Evolutionary conservation across 768 basidiomycete species (phyloP).

Genomic region (Rubroboletus satanas): DNA sequence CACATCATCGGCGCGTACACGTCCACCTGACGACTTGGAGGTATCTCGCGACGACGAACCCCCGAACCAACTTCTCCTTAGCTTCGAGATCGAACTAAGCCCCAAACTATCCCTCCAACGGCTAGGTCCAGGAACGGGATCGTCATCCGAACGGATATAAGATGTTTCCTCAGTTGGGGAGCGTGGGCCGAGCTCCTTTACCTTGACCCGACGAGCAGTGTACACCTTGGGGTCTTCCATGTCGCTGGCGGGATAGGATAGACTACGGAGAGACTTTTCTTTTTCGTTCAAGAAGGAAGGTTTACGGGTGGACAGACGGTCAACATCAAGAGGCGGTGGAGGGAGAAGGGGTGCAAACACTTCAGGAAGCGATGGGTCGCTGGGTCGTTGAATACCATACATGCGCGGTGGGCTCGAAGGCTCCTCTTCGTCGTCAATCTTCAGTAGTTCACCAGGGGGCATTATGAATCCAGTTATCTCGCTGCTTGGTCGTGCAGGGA

Average conservation of each 20-base stretch:
- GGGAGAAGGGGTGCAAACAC: slow-evolving; percentile 36
- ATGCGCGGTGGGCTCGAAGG: slow-evolving; percentile 26
- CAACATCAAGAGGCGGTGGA: slow-evolving; percentile 36
- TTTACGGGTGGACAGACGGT: slow-evolving; percentile 25
- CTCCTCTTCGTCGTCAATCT: slow-evolving; percentile 35
- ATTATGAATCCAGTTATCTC: slow-evolving; percentile 35
- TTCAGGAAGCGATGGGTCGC: slow-evolving; percentile 26
- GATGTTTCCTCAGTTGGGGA: slow-evolving; percentile 18
- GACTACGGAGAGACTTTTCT: slow-evolving; percentile 32
- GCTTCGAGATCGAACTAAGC: slow-evolving; percentile 44
- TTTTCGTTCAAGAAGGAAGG: slow-evolving; percentile 29
- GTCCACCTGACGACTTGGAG: slow-evolving; percentile 28
- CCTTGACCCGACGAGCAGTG: slow-evolving; percentile 38
- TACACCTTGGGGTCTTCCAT: slow-evolving; percentile 32
- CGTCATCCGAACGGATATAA: slow-evolving; percentile 10
- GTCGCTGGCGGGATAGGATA: slow-evolving; percentile 33
- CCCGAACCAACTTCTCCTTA: slow-evolving; percentile 60
- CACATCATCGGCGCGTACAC: slow-evolving; percentile 38
- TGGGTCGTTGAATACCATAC: slow-evolving; percentile 20
- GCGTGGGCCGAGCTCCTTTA: slow-evolving; percentile 32
- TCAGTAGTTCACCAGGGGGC: slow-evolving; percentile 33
- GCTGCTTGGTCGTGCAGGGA: slow-evolving; percentile 28
- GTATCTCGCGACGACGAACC: slow-evolving; percentile 30
- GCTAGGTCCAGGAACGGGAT: slow-evolving; percentile 27
- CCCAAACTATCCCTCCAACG: slow-evolving; percentile 39